Evolutionary conservation across 495 filamentous ascomycete species (phyloP), one percentile per base, ranked within the genome.

Genomic region (Aspergillus coremiiformis): DNA sequence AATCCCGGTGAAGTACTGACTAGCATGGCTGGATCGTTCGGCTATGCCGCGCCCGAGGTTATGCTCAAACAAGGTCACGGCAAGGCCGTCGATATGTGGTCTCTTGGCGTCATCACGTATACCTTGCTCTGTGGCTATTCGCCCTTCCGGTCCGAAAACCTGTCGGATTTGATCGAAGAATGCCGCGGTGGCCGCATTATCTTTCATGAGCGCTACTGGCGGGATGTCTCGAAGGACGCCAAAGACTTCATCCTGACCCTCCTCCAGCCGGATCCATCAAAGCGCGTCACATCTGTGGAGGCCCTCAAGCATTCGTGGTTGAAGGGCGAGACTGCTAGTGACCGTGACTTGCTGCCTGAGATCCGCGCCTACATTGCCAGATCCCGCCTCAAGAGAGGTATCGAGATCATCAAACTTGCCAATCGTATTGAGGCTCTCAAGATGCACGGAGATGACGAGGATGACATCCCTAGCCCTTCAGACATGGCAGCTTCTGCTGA

Each of bases 41-140:
- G 93, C 35, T 99, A 99, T 62, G 93, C 93, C 17, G 93, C 93
- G 0, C 93, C 93, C 7, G 93, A 99, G 66, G 91, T 99, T 39
- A 99, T 99, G 93, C 76, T 96, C 44, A 96, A 96, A 75, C 81
- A 88, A 58, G 93, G 94, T 32, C 93, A 99, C 65, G 93, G 94
- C 62, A 97, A 97, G 67, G 87, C 93, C n/a, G 93, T 97, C 24
- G 93, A 99, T 64, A 94, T 99, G 88, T 99, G 93, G 93, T 96
- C 92, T 8, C 76, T 99, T 60, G 93, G 93, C 56, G 92, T 99
- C 57, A 97, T 99, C 63, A 97, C 94, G 24, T 99, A 99, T 72
- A 97, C 94, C 14, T 79, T 99, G n/a, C 87, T 99, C 35, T 99
- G 93, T 70, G 93, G 93, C 45, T 99, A 99, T 70, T 96, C 92